These are phyloP conservation scores for Colletotrichum destructivum DNA, from an alignment of 2,329 filamentous ascomycete species.

Conservation along the genomic window DNA sequence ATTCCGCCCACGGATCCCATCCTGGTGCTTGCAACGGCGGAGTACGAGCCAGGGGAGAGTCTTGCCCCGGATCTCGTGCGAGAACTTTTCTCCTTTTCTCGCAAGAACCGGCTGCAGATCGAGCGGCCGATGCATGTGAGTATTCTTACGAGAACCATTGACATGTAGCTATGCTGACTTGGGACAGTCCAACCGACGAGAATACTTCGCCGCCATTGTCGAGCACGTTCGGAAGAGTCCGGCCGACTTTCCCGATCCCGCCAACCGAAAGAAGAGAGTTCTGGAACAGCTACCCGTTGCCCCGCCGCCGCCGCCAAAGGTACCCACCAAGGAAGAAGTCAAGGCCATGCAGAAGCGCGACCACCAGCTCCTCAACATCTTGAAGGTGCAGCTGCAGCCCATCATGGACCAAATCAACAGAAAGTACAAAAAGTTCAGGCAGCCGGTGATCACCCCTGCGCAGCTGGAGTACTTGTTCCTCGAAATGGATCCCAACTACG, in stretches of 20 bases:
- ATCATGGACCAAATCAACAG: slow-evolving; percentile 97
- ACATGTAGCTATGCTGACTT: slow-evolving; percentile 47
- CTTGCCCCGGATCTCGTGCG: slow-evolving; percentile 76
- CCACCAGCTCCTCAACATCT: slow-evolving; percentile 83
- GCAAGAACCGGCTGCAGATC: slow-evolving; percentile 82
- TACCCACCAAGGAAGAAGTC: slow-evolving; percentile 82
- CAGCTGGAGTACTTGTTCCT: slow-evolving; percentile 87
- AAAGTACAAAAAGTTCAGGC: slow-evolving; percentile 90
- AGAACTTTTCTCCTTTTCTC: slow-evolving; percentile 89
- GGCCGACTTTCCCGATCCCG: slow-evolving; percentile 87
- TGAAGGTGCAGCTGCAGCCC: slow-evolving; percentile 92
- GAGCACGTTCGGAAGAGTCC: slow-evolving; percentile 85
- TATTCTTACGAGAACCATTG: slow-evolving; percentile 5
- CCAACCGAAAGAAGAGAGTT: slow-evolving; percentile 87
- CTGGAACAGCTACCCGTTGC: slow-evolving; percentile 84
- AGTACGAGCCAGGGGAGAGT: slow-evolving; percentile 70
- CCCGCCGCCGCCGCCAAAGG: slow-evolving; percentile 77
- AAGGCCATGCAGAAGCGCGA: slow-evolving; percentile 87
- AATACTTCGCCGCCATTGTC: slow-evolving; percentile 85
- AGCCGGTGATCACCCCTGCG: slow-evolving; percentile 80
- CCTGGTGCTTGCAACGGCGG: slow-evolving; percentile 87
- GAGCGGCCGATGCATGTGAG: slow-evolving; percentile 75
- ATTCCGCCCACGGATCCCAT: slow-evolving; percentile 93
- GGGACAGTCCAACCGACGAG: slow-evolving; percentile 72
- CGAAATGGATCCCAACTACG: slow-evolving; percentile 82